Evolutionary conservation across 2,329 filamentous ascomycete species (phyloP), one percentile per base, ranked within the genome.

Genomic region (Eutypella sp.): DNA sequence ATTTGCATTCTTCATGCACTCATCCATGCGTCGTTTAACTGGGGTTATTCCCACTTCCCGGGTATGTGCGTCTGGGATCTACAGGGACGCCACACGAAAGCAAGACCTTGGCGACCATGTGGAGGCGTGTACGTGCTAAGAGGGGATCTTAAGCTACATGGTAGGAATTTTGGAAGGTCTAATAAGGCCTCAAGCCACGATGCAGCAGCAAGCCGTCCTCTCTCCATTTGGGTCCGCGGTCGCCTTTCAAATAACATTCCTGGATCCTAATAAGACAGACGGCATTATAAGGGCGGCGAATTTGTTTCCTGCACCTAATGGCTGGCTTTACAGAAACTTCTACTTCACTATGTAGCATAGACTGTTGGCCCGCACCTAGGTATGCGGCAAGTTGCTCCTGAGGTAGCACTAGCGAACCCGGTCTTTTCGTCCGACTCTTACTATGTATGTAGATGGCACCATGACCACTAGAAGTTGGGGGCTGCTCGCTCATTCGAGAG

Each of bases 1-100:
- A 49, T 55, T 48, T 52, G 53, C 56, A 60, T 58, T 49, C 45
- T 50, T 45, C 45, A 56, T 59, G 57, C 53, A 47, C 45, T 51
- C 45, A 49, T 45, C 54, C 55, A 55, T 41, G 34, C 48, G 39
- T 48, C 46, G 44, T 56, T 47, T 36, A 48, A 31, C 53, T 48
- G 51, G 47, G 47, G 42, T 36, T 47, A 43, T 51, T 57, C 55
- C 58, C 54, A 60, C 49, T 47, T 57, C 51, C 52, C 54, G 55
- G 56, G 48, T 56, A 47, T 41, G 45, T 48, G 50, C 52, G 54
- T 52, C 41, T 47, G 40, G 43, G 42, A 47, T 49, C 48, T 49
- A 46, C 53, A 51, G 48, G 46, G 42, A 40, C 46, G 42, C 48
- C 51, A 45, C 48, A 24, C 48, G 48, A 49, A 49, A 47, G 43